Evolutionary conservation across 495 filamentous ascomycete species (phyloP).

Genomic region (Aspergillus homomorphus): DNA sequence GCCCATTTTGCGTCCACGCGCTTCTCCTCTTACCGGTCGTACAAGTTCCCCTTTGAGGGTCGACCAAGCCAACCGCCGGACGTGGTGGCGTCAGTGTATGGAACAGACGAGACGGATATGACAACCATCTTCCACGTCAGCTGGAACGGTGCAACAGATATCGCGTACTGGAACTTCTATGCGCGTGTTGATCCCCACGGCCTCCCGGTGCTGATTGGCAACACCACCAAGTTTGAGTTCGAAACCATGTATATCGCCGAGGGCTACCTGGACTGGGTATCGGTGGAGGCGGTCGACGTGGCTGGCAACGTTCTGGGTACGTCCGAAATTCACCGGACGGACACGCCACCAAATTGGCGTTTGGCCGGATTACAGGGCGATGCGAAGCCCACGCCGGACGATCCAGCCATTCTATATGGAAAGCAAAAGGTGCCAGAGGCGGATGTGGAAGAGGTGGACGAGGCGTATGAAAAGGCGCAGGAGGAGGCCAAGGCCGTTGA

Average conservation of each 20-base stretch:
- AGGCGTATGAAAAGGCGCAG: slow-evolving; percentile 14
- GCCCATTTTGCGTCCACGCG: slow-evolving; percentile 35
- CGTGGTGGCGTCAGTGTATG: slow-evolving; percentile 37
- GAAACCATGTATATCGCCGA: slow-evolving; percentile 45
- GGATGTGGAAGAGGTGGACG: slow-evolving; percentile 15
- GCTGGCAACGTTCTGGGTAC: slow-evolving; percentile 32
- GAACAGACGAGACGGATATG: slow-evolving; percentile 29
- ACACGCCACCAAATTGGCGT: slow-evolving; percentile 33
- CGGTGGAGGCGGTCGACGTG: slow-evolving; percentile 35
- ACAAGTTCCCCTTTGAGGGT: slow-evolving; percentile 39
- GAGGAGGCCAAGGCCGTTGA: slow-evolving; percentile 26
- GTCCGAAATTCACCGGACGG: slow-evolving; percentile 28
- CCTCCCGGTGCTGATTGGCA: slow-evolving; percentile 30
- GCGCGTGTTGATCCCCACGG: slow-evolving; percentile 27
- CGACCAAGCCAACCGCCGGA: slow-evolving; percentile 34
- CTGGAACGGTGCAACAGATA: slow-evolving; percentile 50
- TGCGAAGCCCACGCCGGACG: slow-evolving; percentile 26
- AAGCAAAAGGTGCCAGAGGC: slow-evolving; percentile 17
- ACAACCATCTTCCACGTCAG: slow-evolving; percentile 44
- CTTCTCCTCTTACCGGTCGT: slow-evolving; percentile 42
- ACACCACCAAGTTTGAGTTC: slow-evolving; percentile 38
- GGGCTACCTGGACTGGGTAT: slow-evolving; percentile 40
- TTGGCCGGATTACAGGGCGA: slow-evolving; percentile 33
- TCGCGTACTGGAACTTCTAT: slow-evolving; percentile 42
- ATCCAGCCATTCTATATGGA: slow-evolving; percentile 30